Evolutionary conservation across 1,284 basidiomycete genomes (phyloP).

Genomic region (Marasmius oreades): DNA sequence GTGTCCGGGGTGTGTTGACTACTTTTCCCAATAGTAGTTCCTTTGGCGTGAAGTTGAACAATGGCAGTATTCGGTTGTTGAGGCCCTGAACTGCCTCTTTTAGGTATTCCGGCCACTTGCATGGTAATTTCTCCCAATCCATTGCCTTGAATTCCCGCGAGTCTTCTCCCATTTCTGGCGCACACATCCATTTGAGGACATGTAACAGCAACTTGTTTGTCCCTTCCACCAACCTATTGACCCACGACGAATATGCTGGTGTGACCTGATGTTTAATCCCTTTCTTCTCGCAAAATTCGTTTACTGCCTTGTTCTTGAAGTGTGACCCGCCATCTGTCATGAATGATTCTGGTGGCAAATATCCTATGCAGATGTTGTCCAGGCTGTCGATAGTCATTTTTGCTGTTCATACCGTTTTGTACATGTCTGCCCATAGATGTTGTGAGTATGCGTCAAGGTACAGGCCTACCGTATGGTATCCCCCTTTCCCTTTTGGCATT

Average conservation of each 20-base stretch:
- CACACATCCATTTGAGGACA: conserved; percentile 26
- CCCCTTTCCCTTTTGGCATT: conserved; percentile 29
- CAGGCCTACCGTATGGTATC: conserved; percentile 24
- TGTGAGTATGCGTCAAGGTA: conserved; percentile 27
- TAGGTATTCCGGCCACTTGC: conserved; percentile 29
- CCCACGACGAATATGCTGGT: conserved; percentile 36
- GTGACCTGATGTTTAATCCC: conserved; percentile 21
- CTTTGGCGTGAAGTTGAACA: conserved; percentile 23
- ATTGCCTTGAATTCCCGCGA: conserved; percentile 18
- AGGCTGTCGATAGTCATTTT: conserved; percentile 24
- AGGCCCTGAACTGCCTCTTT: conserved; percentile 23
- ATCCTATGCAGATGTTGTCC: conserved; percentile 20
- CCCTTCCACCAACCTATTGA: conserved; percentile 34
- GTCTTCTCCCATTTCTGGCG: conserved; percentile 23
- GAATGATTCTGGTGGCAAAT: conserved; percentile 26
- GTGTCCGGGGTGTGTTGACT: conserved; percentile 19
- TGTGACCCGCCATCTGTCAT: conserved; percentile 36
- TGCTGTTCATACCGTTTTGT: conserved; percentile 21
- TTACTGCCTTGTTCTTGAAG: conserved; percentile 32
- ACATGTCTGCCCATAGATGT: conserved; percentile 24
- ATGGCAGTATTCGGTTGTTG: conserved; percentile 21
- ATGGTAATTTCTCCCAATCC: conserved; percentile 10
- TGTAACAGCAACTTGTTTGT: conserved; percentile 29
- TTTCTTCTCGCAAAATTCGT: conserved; percentile 23
- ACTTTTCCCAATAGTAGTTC: conserved; percentile 22